phyloP scores from a whole-genome alignment of 495 filamentous ascomycete genomes.

The Staphylotrichum tortipilum region DNA sequence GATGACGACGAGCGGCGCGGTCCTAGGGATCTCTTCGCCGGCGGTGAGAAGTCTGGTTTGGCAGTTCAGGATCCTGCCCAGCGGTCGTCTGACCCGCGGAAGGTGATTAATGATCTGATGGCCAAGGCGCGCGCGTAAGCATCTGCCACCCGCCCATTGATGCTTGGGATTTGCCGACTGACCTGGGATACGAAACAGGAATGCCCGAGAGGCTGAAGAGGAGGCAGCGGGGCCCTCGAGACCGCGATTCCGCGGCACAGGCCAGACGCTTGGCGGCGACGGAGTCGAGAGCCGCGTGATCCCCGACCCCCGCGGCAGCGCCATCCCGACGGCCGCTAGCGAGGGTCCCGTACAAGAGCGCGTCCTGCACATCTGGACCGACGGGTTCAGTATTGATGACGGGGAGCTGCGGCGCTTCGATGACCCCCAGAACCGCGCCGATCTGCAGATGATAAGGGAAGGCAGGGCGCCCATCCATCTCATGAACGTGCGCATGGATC shows the following conservation, averaged over 20 bases:
- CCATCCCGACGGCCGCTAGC: conserved; percentile 22
- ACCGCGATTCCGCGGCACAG: conserved; percentile 65
- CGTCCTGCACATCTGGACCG: conserved; percentile 80
- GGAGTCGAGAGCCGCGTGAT: conserved; percentile 68
- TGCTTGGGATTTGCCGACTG: neutral
- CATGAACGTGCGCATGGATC: conserved; percentile 76
- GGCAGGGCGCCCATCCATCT: conserved; percentile 82
- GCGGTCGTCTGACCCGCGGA: conserved; percentile 48
- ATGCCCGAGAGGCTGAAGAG: conserved; percentile 47
- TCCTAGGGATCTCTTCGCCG: conserved; percentile 80
- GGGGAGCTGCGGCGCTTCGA: conserved; percentile 83
- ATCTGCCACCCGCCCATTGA: neutral
- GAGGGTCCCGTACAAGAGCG: conserved; percentile 46
- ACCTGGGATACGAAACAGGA: conserved; percentile 15
- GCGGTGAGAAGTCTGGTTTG: conserved; percentile 92
- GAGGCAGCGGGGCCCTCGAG: conserved; percentile 45
- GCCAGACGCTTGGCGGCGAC: conserved; percentile 84
- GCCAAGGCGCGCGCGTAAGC: conserved; percentile 70
- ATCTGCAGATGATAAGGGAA: conserved; percentile 73
- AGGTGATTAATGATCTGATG: conserved; percentile 68
- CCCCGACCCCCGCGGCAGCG: conserved; percentile 48
- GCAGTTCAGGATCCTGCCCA: conserved; percentile 80
- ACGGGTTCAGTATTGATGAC: conserved; percentile 94
- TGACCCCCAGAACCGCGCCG: conserved; percentile 74
- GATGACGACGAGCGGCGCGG: conserved; percentile 52